phyloP scores from a whole-genome alignment of 352 stramenopile species.

The Halophytophthora polymorphica region DNA sequence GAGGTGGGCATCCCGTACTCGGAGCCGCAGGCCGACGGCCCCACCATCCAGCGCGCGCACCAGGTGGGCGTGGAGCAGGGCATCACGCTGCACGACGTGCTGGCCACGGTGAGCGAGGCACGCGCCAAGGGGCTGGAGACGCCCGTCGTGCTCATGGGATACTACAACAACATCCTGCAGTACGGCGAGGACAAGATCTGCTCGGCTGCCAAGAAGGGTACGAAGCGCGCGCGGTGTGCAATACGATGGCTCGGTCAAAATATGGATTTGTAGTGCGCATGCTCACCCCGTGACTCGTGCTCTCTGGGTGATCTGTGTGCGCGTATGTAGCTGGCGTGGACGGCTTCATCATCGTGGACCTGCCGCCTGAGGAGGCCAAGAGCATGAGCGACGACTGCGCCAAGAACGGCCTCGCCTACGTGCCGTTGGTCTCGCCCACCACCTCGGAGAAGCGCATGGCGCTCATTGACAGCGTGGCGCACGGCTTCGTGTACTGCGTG shows the following conservation, averaged over 20 bases:
- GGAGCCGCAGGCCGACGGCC: slow-evolving; percentile 97
- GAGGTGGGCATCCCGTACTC: slow-evolving; percentile 97
- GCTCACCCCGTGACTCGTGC: slow-evolving; percentile 14
- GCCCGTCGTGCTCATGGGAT: slow-evolving; percentile 98
- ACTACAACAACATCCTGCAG: slow-evolving; percentile 99
- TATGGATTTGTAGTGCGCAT: background rate
- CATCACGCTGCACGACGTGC: slow-evolving; percentile 91
- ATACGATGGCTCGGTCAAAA: too few species aligned
- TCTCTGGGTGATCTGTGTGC: slow-evolving; percentile 2
- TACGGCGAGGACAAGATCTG: slow-evolving; percentile 94
- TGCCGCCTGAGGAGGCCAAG: slow-evolving; percentile 94
- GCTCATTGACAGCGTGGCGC: slow-evolving; percentile 62
- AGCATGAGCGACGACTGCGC: slow-evolving; percentile 89
- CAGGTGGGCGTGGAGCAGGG: slow-evolving; percentile 94
- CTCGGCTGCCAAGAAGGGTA: slow-evolving; percentile 69
- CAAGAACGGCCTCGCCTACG: slow-evolving; percentile 92
- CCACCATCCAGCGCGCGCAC: slow-evolving; percentile 95
- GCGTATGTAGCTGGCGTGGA: slow-evolving; percentile 80
- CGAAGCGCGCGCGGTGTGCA: slow-evolving; percentile 1
- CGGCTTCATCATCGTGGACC: slow-evolving; percentile 98
- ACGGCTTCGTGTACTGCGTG: slow-evolving; percentile 88
- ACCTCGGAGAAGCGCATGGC: slow-evolving; percentile 94
- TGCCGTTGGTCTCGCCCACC: slow-evolving; percentile 96
- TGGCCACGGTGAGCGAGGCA: slow-evolving; percentile 91
- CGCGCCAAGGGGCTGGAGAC: slow-evolving; percentile 89